Base-by-base conservation (phyloP, 2,329 filamentous ascomycete genomes). In the Aspergillus sp. region DNA sequence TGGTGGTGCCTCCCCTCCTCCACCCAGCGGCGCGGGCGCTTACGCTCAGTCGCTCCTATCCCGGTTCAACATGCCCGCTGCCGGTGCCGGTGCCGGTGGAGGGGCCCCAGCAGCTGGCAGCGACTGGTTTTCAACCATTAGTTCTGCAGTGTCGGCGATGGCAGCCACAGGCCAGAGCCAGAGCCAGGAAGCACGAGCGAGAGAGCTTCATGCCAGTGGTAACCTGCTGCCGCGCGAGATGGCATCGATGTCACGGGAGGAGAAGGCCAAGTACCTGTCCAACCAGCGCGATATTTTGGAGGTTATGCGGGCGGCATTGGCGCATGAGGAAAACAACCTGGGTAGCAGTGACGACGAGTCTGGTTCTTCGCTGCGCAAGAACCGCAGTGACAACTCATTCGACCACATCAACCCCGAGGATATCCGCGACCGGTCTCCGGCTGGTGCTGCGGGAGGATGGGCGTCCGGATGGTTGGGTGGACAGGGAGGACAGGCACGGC, bases 21-120 rank as follows among this genome's bases (percentile, higher is more conserved):
- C 71, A 7, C 72, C 74, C 3, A 57, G 58, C 3, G 60, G 65
- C 15, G 60, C 57, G 47, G 62, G 51, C 56, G 74, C 47, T 69
- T 96, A 95, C 66, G 89, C 88, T 2, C 87, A 94, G 67, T 80
- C 79, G 37, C 79, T 97, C 33, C 83, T 96, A 50, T 86, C 87
- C 39, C 82, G 90, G 53, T 96, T 97, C 74, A 88, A 83, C 65
- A 80, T 96, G 58, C 90, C 91, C 10, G 73, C 80, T 35, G 83
- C 86, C 3, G 51, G 58, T 7, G 54, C 50, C 71, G 83, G 13
- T 25, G 33, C 37, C 5, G 13, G 20, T 15, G 42, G 46, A 80
- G 81, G 64, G 70, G 76, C 42, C 71, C 70, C 45, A 57, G 52
- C 72, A 51, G 54, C 72, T 46, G 61, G 76, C 54, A 71, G 75